phyloP scores from a whole-genome alignment of 768 basidiomycete species.

The Gloeopeniophorella convolvens region DNA sequence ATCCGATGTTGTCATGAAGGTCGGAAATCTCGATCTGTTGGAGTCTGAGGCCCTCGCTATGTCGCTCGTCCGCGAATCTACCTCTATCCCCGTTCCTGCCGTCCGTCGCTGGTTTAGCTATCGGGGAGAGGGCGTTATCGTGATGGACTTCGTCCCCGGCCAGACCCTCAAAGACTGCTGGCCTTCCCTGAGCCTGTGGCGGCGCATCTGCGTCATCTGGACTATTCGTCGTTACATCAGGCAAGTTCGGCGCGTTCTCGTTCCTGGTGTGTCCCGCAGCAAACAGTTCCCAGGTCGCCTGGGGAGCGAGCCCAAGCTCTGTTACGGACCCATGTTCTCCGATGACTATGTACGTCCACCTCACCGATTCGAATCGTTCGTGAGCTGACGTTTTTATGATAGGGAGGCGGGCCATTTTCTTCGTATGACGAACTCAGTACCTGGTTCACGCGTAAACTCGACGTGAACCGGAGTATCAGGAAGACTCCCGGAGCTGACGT shows the following conservation, averaged over 20 bases:
- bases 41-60: conserved; percentile 25
- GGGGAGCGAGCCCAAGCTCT: too few relatives aligned
- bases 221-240: conserved; percentile 17
- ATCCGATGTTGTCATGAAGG: too few relatives aligned
- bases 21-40: too few relatives aligned
- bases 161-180: conserved; percentile 7
- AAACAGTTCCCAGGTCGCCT: too few relatives aligned
- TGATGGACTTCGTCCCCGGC: conserved; percentile 17
- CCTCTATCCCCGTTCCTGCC: conserved; percentile 22
- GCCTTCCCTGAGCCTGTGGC: conserved; percentile 13
- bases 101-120: conserved; percentile 23
- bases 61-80: conserved; percentile 22
- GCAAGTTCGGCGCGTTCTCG: conserved; percentile 17
- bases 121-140: neutral
- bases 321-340: neutral
- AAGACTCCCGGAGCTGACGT: neutral
- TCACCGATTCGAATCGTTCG: too few relatives aligned
- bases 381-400: too few relatives aligned
- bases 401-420: neutral
- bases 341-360: too few relatives aligned
- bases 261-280: conserved; percentile 5
- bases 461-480: too few relatives aligned
- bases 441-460: conserved; percentile 5
- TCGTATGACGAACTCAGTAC: neutral
- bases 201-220: conserved; percentile 13